Evolutionary conservation across 2,329 filamentous ascomycete species (phyloP).

Genomic region (Aspergillus proliferans): DNA sequence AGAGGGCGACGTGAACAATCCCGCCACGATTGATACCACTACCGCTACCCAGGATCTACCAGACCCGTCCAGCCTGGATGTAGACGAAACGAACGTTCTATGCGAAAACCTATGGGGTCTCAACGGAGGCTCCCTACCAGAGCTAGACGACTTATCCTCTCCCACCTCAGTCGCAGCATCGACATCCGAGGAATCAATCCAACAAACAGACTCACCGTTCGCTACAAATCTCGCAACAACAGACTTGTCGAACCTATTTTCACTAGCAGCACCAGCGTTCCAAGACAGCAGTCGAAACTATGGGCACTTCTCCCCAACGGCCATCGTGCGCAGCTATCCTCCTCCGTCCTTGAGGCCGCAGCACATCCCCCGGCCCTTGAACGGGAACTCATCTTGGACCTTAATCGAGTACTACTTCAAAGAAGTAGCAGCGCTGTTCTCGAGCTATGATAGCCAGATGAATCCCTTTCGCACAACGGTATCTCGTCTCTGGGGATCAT

Average conservation of each 20-base stretch:
- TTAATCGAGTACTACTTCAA: constrained; percentile 60
- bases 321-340: constrained; percentile 29
- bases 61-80: constrained; percentile 1
- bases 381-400: constrained; percentile 46
- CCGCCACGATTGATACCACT: not conserved
- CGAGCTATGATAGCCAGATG: constrained; percentile 57
- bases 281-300: constrained; percentile 11
- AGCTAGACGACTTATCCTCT: constrained; percentile 26
- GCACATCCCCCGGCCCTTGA: constrained; percentile 34
- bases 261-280: constrained; percentile 16
- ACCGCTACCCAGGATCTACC: not conserved
- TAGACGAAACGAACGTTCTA: constrained; percentile 15
- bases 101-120: constrained; percentile 29
- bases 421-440: constrained; percentile 56
- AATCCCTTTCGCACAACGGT: constrained; percentile 58
- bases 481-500: constrained; percentile 52
- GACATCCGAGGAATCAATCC: constrained; percentile 11
- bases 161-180: constrained; percentile 14
- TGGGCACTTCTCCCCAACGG: constrained; percentile 26
- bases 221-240: constrained; percentile 11
- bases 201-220: constrained; percentile 10
- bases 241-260: constrained; percentile 21
- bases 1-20: not conserved
- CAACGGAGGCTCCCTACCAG: constrained; percentile 24
- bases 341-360: constrained; percentile 15